Percentiles rank a stretch among this genome's conserved stretches.
These are phyloP conservation scores for Ophiostoma tasmaniense DNA, from an alignment of 2,329 filamentous ascomycete species.

Conservation along the genomic window DNA sequence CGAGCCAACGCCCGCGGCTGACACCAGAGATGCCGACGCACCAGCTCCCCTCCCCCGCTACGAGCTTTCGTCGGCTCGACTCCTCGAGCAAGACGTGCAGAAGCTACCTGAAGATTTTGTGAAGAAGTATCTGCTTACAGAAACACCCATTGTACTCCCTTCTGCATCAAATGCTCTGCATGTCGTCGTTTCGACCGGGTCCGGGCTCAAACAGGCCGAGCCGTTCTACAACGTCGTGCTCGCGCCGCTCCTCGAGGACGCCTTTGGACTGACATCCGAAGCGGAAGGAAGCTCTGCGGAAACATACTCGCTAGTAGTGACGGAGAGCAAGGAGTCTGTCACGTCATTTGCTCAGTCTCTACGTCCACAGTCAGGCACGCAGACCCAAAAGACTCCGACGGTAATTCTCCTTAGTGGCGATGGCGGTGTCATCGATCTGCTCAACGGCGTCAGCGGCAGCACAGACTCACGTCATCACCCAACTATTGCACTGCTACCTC, in stretches of 20 bases:
- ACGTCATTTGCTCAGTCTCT: constrained; percentile 47
- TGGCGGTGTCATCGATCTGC: constrained; percentile 72
- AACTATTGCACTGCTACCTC: constrained; percentile 46
- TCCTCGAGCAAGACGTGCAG: background rate
- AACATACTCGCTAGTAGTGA: constrained; percentile 49
- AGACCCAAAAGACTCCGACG: constrained; percentile 25
- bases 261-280: constrained; percentile 32
- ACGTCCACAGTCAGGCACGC: constrained; percentile 7
- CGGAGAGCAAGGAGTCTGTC: constrained; percentile 55
- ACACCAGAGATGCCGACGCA: background rate
- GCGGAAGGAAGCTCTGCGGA: constrained; percentile 1
- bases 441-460: constrained; percentile 51
- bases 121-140: background rate
- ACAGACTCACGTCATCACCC: constrained; percentile 26
- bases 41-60: background rate
- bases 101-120: background rate
- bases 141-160: background rate
- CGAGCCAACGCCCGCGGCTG: background rate
- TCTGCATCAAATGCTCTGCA: constrained; percentile 35
- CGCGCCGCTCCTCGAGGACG: constrained; percentile 43
- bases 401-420: constrained; percentile 80
- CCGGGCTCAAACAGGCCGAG: constrained; percentile 52
- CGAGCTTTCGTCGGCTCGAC: background rate
- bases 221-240: constrained; percentile 49
- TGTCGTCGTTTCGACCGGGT: constrained; percentile 58